phyloP scores from a whole-genome alignment of 345 rosid species.

The Ceriops tagal region DNA sequence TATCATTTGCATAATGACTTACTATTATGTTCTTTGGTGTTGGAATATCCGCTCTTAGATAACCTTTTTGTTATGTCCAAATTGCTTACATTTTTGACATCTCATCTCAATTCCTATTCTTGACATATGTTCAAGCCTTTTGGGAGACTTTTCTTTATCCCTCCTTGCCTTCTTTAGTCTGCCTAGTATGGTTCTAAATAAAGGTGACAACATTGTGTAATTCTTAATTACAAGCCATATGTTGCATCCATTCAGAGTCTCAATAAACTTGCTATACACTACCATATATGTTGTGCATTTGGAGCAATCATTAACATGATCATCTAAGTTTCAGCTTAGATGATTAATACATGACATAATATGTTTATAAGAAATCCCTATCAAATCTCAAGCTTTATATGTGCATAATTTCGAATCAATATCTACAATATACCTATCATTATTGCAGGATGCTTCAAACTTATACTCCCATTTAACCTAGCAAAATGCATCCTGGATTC shows the following conservation, averaged over 20 bases:
- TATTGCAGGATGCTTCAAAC: background rate
- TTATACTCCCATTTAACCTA: background rate
- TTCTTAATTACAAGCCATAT: background rate
- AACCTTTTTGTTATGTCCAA: no score
- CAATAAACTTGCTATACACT: background rate
- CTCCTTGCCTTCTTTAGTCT: background rate
- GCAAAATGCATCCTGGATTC: no score
- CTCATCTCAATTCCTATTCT: no score
- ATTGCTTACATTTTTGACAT: no score
- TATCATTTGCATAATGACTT: no score
- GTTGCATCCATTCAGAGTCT: background rate
- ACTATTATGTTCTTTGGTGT: no score
- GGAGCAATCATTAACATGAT: background rate
- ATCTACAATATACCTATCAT: background rate
- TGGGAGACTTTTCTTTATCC: no score
- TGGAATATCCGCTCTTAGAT: no score
- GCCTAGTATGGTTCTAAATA: background rate
- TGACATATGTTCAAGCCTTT: no score
- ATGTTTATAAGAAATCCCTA: background rate
- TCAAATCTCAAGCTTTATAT: background rate
- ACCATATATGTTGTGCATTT: background rate
- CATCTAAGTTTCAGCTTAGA: background rate
- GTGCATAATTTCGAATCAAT: background rate
- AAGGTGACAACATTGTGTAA: background rate
- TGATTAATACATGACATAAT: background rate